Conservation (phyloP, 176 grass and related monocot species). For the Carex kokanica region DNA sequence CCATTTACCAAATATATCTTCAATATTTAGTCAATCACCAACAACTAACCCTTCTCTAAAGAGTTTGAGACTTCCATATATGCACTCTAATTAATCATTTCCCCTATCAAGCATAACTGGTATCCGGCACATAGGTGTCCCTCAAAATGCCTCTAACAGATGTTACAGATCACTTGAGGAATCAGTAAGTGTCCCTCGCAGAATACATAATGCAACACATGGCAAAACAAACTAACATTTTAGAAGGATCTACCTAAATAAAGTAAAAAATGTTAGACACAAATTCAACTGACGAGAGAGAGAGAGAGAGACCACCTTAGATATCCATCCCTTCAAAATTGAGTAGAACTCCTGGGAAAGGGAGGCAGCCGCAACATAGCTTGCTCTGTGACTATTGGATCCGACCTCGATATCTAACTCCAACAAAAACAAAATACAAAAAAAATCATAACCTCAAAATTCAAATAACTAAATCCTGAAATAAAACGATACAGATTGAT, state of each 20-base stretch:
- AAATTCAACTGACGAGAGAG: neutral
- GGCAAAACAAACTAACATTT: neutral
- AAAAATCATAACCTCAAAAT: neutral
- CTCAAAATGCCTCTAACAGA: neutral
- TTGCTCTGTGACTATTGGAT: constrained; percentile 67
- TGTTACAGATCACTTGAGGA: neutral
- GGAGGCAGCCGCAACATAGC: constrained; percentile 61
- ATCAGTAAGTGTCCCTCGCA: neutral
- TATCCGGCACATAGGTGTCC: neutral
- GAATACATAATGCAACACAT: neutral
- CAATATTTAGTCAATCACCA: neutral
- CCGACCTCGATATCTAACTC: constrained; percentile 69
- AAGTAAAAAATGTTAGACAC: neutral
- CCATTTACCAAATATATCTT: neutral
- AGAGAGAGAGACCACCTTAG: neutral
- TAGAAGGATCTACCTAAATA: neutral
- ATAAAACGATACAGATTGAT: neutral
- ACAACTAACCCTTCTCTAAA: neutral
- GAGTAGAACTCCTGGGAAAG: constrained; percentile 28
- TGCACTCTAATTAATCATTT: neutral
- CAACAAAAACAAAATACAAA: neutral
- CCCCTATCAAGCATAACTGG: neutral
- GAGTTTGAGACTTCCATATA: neutral
- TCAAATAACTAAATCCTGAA: neutral
- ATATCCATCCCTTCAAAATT: constrained; percentile 6